A percentile compares a stretch with the other conserved stretches of the same genome.
These are phyloP conservation scores for Neonectria coccinea DNA, from an alignment of 2,329 filamentous ascomycete genomes.

Conservation along the genomic window DNA sequence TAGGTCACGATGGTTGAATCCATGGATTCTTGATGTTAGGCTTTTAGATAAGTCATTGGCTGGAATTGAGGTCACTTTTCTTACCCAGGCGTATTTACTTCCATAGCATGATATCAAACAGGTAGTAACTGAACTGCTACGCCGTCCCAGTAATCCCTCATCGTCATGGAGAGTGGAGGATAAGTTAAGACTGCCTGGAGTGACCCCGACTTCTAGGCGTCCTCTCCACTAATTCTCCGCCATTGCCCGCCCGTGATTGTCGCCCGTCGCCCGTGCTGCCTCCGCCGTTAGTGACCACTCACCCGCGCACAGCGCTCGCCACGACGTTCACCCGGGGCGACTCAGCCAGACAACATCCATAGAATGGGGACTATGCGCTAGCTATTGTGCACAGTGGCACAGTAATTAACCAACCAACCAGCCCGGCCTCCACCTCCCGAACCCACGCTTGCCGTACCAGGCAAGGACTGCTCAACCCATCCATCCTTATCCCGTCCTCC, in stretches of 20 bases:
- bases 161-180: too few relatives aligned
- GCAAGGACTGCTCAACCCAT: conserved; percentile 13
- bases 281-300: neutral
- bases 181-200: conserved; percentile 1
- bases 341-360: neutral
- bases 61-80: neutral
- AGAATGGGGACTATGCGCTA: too few relatives aligned
- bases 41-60: neutral
- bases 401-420: conserved; percentile 10
- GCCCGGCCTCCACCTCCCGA: conserved; percentile 23
- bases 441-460: conserved; percentile 8
- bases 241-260: neutral
- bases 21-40: neutral
- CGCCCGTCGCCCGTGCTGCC: too few relatives aligned
- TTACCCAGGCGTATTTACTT: neutral
- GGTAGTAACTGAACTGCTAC: too few relatives aligned
- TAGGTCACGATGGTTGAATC: neutral
- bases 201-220: neutral
- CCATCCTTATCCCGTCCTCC: conserved; percentile 9
- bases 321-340: conserved; percentile 18
- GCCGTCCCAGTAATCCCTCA: conserved; percentile 4
- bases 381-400: too few relatives aligned
- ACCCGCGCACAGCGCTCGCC: conserved; percentile 1
- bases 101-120: neutral
- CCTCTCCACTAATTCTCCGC: conserved; percentile 1